These are phyloP conservation scores for Oropetium thomaeum DNA, from an alignment of 176 grass and related monocot genomes.

Conservation along the genomic window DNA sequence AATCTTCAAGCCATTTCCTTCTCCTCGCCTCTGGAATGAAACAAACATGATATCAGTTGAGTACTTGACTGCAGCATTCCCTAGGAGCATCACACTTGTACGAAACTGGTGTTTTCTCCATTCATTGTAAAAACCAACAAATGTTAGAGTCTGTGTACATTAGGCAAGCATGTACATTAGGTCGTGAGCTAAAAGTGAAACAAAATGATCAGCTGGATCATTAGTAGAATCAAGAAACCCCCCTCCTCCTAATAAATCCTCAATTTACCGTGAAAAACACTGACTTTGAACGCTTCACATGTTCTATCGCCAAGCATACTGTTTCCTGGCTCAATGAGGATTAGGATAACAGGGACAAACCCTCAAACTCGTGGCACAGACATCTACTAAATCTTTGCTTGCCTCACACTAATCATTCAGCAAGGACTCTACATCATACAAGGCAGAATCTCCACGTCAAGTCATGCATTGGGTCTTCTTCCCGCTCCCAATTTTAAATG, in stretches of 20 bases:
- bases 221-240: not conserved
- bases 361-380: not conserved
- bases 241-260: too few species aligned
- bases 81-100: not conserved
- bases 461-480: not conserved
- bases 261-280: not conserved
- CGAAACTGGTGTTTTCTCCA: not conserved
- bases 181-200: not conserved
- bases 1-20: constrained; percentile 92
- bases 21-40: constrained; percentile 80
- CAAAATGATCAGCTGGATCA: not conserved
- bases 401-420: not conserved
- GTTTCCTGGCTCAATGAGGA: not conserved
- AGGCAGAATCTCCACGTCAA: too few species aligned
- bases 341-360: not conserved
- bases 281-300: not conserved
- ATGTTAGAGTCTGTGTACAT: not conserved
- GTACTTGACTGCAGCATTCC: constrained; percentile 6
- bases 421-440: not conserved
- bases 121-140: constrained; percentile 16
- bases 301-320: not conserved
- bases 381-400: not conserved
- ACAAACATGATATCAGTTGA: constrained; percentile 30
- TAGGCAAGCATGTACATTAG: not conserved
- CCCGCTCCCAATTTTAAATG: not conserved